Evolutionary conservation across 345 rosid genomes (phyloP).

Genomic region (Eucalyptus leucophloia): DNA sequence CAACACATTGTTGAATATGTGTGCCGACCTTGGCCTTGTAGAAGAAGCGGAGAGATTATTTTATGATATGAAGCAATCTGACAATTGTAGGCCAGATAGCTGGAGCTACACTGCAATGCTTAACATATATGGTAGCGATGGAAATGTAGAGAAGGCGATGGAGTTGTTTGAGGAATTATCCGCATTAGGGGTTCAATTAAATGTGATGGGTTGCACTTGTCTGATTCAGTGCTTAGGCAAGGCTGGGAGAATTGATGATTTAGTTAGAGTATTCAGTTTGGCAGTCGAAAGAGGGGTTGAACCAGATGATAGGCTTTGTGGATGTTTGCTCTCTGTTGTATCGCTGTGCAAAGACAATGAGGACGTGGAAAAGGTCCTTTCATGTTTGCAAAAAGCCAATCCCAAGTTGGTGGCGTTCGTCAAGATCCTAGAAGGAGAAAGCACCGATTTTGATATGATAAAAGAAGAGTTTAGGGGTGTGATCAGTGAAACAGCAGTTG

Average conservation of each 20-base stretch:
- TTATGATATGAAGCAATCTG: slow-evolving; percentile 62
- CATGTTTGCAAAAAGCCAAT: slow-evolving; percentile 59
- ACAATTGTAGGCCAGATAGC: slow-evolving; percentile 50
- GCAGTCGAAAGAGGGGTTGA: slow-evolving; percentile 41
- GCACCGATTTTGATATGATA: slow-evolving; percentile 23
- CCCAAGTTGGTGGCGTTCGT: slow-evolving; percentile 43
- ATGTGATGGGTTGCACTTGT: slow-evolving; percentile 91
- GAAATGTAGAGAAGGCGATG: slow-evolving; percentile 67
- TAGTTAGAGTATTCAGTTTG: slow-evolving; percentile 43
- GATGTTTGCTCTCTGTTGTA: slow-evolving; percentile 73
- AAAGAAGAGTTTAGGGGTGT: slow-evolving; percentile 56
- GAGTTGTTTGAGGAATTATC: slow-evolving; percentile 57
- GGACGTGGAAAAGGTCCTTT: slow-evolving; percentile 48
- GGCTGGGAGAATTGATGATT: slow-evolving; percentile 51
- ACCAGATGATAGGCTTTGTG: slow-evolving; percentile 82
- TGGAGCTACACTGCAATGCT: slow-evolving; percentile 89
- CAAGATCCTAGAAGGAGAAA: slow-evolving; percentile 33
- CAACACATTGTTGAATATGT: slow-evolving; percentile 83
- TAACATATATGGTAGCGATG: slow-evolving; percentile 69
- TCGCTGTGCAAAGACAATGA: slow-evolving; percentile 44
- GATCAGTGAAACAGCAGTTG: slow-evolving; percentile 39
- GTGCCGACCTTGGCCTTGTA: slow-evolving; percentile 79
- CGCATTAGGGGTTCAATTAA: slow-evolving; percentile 34
- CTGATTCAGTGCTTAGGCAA: slow-evolving; percentile 78
- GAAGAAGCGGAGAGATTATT: slow-evolving; percentile 82